phyloP scores from a whole-genome alignment of 1,139 yeast genomes.

The Komagataea norvegica region DNA sequence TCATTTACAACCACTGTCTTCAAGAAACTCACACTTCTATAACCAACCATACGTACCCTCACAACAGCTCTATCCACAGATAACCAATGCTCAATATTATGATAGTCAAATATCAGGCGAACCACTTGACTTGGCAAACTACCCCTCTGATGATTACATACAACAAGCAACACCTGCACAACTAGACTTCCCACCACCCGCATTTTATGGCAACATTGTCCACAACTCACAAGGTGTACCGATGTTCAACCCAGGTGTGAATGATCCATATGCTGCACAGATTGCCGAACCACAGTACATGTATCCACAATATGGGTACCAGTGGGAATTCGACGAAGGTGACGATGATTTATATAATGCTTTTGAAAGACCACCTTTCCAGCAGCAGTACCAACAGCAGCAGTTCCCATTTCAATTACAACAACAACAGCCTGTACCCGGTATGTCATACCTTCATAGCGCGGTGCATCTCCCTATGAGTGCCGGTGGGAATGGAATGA shows the following conservation, averaged over 20 bases:
- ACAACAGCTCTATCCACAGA: conserved; percentile 21
- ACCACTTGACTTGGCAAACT: conserved; percentile 12
- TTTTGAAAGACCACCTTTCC: conserved; percentile 9
- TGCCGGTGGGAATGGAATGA: conserved; percentile 11
- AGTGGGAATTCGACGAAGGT: conserved; percentile 11
- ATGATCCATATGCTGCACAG: conserved; percentile 9
- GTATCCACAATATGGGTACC: conserved; percentile 6
- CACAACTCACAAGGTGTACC: neutral
- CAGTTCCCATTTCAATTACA: too few relatives aligned
- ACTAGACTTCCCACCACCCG: conserved; percentile 4
- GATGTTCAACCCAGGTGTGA: neutral
- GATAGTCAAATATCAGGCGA: conserved; percentile 24
- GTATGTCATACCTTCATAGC: neutral
- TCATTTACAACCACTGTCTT: conserved; percentile 8
- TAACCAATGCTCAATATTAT: conserved; percentile 31
- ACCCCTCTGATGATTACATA: conserved; percentile 9
- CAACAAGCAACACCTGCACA: conserved; percentile 4
- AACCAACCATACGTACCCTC: conserved; percentile 2
- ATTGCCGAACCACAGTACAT: conserved; percentile 6
- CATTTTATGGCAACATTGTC: conserved; percentile 7
- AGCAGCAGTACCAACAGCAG: conserved; percentile 1
- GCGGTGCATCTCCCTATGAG: conserved; percentile 1
- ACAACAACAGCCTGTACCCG: neutral
- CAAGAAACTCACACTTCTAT: conserved; percentile 6
- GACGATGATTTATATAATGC: conserved; percentile 22